These are phyloP conservation scores for Cryptococcus maquisensis DNA, from an alignment of 1,284 basidiomycete genomes.

Conservation along the genomic window DNA sequence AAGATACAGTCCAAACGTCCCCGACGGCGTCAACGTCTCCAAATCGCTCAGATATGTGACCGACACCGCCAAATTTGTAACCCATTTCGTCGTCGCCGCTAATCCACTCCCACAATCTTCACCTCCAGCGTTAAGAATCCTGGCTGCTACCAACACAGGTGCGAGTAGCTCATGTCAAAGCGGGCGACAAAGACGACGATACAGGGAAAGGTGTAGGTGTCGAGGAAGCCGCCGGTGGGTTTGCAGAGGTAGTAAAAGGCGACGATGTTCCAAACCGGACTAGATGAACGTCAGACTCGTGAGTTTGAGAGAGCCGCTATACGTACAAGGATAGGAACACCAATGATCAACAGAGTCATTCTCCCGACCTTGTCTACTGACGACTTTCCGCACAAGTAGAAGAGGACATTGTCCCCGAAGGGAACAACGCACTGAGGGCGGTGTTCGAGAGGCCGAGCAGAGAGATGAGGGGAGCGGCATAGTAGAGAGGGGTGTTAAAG, in stretches of 20 bases:
- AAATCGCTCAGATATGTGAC: conserved; percentile 18
- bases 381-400: conserved; percentile 25
- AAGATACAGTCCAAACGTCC: conserved; percentile 11
- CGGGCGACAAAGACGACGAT: conserved; percentile 34
- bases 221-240: conserved; percentile 1
- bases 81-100: conserved; percentile 17
- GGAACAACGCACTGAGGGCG: conserved; percentile 8
- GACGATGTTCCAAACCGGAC: conserved; percentile 16
- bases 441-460: conserved; percentile 40
- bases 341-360: conserved; percentile 24
- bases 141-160: conserved; percentile 39
- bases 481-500: conserved; percentile 44
- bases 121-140: conserved; percentile 41
- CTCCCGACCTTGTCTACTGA: conserved; percentile 40
- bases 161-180: conserved; percentile 39
- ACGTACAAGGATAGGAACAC: conserved; percentile 23
- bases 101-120: conserved; percentile 29
- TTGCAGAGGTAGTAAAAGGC: not conserved
- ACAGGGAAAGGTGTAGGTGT: conserved; percentile 13
- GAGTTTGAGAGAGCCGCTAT: not conserved
- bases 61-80: conserved; percentile 23
- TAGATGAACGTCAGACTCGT: not conserved
- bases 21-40: conserved; percentile 7
- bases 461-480: conserved; percentile 34
- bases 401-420: conserved; percentile 29